Evolutionary conservation across 2,329 filamentous ascomycete genomes (phyloP).

Genomic region (Hymenoscyphus linearis): DNA sequence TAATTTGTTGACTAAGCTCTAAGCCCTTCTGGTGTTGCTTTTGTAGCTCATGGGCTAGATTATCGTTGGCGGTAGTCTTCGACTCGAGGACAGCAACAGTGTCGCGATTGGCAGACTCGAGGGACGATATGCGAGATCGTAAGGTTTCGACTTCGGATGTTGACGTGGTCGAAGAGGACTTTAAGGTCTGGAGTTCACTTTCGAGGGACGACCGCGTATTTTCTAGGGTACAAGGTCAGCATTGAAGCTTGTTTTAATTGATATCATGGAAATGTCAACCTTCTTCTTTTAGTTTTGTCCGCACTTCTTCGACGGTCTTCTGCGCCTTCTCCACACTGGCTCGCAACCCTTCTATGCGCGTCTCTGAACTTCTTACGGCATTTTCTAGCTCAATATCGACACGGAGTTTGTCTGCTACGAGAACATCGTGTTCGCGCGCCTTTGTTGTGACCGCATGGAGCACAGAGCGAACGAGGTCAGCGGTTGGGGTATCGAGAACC

Average conservation of each 20-base stretch:
- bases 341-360: slow-evolving; percentile 77
- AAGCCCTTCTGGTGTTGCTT: slow-evolving; percentile 85
- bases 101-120: slow-evolving; percentile 90
- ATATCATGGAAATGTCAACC: slow-evolving; percentile 46
- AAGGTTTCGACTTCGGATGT: slow-evolving; percentile 71
- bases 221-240: slow-evolving; percentile 49
- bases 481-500: slow-evolving; percentile 63
- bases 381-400: slow-evolving; percentile 92
- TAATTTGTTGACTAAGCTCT: slow-evolving; percentile 76
- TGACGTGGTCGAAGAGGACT: slow-evolving; percentile 68
- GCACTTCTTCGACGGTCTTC: slow-evolving; percentile 75
- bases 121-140: slow-evolving; percentile 74
- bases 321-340: slow-evolving; percentile 75
- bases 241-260: not conserved
- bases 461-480: slow-evolving; percentile 70
- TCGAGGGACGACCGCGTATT: slow-evolving; percentile 69
- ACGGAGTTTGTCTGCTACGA: slow-evolving; percentile 83
- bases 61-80: slow-evolving; percentile 81
- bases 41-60: slow-evolving; percentile 78
- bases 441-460: slow-evolving; percentile 71
- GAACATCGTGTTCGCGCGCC: slow-evolving; percentile 73
- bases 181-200: slow-evolving; percentile 73
- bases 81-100: slow-evolving; percentile 84
- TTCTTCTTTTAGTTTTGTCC: slow-evolving; percentile 75
- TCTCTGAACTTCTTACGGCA: slow-evolving; percentile 76